Conservation (phyloP, 768 basidiomycete genomes). For the Mycena haematopus region DNA sequence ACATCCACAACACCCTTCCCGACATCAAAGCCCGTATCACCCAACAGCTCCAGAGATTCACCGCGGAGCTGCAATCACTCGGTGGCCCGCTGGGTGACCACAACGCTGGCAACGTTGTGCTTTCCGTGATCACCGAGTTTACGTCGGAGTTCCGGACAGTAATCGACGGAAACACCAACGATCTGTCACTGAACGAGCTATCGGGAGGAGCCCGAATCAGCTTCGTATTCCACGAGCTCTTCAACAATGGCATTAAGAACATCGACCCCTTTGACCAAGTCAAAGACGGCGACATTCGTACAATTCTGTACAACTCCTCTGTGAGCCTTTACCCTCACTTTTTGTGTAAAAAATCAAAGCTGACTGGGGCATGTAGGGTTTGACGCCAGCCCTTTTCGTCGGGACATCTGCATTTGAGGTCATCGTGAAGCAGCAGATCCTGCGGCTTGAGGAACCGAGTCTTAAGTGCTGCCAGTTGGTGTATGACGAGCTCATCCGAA, state of each 20-base stretch:
- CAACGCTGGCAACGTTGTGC: constrained; percentile 89
- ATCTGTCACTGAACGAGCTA: constrained; percentile 92
- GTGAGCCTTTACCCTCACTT: constrained; percentile 51
- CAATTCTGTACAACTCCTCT: constrained; percentile 96
- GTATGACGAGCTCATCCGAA: constrained; percentile 97
- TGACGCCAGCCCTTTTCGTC: constrained; percentile 94
- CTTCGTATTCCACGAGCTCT: constrained; percentile 98
- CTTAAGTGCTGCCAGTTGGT: constrained; percentile 95
- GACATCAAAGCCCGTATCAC: constrained; percentile 97
- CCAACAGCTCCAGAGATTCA: constrained; percentile 90
- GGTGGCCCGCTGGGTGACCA: constrained; percentile 92
- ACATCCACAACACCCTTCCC: constrained; percentile 96
- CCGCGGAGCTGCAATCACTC: constrained; percentile 78
- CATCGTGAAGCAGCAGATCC: constrained; percentile 99
- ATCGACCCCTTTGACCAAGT: constrained; percentile 99
- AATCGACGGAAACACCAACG: constrained; percentile 97
- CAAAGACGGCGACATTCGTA: constrained; percentile 97
- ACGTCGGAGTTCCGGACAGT: constrained; percentile 95
- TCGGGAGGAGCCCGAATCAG: constrained; percentile 99
- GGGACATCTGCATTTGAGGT: constrained; percentile 98
- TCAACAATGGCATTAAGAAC: constrained; percentile 93
- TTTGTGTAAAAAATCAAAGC: not conserved
- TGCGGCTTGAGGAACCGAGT: constrained; percentile 91
- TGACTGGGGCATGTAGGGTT: constrained; percentile 67
- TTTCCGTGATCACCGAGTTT: constrained; percentile 98